phyloP scores from a whole-genome alignment of 768 basidiomycete genomes.

The Crucibulum laeve region DNA sequence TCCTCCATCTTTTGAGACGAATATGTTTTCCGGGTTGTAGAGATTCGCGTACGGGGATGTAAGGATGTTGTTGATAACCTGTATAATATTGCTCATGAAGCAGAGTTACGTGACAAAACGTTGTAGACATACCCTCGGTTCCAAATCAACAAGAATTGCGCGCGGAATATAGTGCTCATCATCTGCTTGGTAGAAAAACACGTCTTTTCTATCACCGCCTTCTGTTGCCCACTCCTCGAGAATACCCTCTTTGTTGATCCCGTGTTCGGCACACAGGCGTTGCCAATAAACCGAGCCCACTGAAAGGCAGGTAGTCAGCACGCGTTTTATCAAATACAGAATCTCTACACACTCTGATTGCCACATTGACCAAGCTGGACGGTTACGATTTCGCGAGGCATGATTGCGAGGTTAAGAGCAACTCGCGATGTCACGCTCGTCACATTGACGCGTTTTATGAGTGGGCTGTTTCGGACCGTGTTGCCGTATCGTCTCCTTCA shows the following conservation, averaged over 20 bases:
- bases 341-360: slow-evolving; percentile 68
- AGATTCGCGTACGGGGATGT: slow-evolving; percentile 83
- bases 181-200: slow-evolving; percentile 99
- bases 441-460: too few species aligned
- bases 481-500: too few species aligned
- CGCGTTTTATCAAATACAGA: not conserved
- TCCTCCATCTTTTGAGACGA: slow-evolving; percentile 93
- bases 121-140: slow-evolving; percentile 73
- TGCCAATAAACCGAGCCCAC: slow-evolving; percentile 99
- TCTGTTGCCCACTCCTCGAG: slow-evolving; percentile 97
- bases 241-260: slow-evolving; percentile 92
- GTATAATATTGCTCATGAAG: slow-evolving; percentile 6
- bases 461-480: too few species aligned
- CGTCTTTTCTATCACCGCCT: slow-evolving; percentile 95
- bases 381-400: slow-evolving; percentile 22
- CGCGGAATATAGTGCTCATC: slow-evolving; percentile 99
- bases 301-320: slow-evolving; percentile 25
- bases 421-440: too few species aligned
- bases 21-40: slow-evolving; percentile 98
- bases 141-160: slow-evolving; percentile 93
- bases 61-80: slow-evolving; percentile 97
- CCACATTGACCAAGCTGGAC: slow-evolving; percentile 84
- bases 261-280: slow-evolving; percentile 96
- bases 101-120: slow-evolving; percentile 4
- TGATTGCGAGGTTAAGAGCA: not conserved